Conservation (phyloP, 1,284 basidiomycete genomes). For the Ustilago sp. region DNA sequence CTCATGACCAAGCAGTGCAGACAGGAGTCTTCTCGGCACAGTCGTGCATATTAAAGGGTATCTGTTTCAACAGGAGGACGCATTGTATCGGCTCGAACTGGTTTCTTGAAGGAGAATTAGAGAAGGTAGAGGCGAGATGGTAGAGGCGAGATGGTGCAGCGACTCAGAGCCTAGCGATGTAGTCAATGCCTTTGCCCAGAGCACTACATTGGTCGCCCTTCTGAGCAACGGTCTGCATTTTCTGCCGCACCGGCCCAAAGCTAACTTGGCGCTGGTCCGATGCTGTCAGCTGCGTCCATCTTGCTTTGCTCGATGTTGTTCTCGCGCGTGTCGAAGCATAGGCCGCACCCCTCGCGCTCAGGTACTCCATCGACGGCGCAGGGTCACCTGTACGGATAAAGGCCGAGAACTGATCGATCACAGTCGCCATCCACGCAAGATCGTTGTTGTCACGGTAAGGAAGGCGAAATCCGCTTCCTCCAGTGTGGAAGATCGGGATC, state of each 20-base stretch:
- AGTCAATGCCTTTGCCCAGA: constrained; percentile 36
- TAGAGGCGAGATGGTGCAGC: too few species aligned
- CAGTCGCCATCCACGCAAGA: constrained; percentile 32
- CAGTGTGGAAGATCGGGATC: constrained; percentile 42
- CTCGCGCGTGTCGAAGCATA: constrained; percentile 32
- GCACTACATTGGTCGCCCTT: constrained; percentile 45
- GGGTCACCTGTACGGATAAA: constrained; percentile 45
- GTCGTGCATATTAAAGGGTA: neutral
- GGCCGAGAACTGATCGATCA: constrained; percentile 44
- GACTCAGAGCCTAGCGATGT: constrained; percentile 34
- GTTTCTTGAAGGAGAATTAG: neutral
- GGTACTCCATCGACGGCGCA: constrained; percentile 20
- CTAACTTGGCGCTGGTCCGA: constrained; percentile 22
- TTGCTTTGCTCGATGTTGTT: constrained; percentile 12
- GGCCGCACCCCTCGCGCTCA: constrained; percentile 28
- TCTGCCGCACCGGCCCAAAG: constrained; percentile 43
- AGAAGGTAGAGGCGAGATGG: too few species aligned
- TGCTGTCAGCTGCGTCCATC: constrained; percentile 29
- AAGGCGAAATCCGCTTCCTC: constrained; percentile 30
- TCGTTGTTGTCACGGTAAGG: constrained; percentile 40
- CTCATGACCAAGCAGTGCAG: neutral
- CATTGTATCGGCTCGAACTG: neutral
- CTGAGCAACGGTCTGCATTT: constrained; percentile 33
- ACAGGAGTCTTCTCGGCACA: neutral
- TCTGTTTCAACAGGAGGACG: neutral